Percentiles rank a stretch among this genome's conserved stretches.
These are phyloP conservation scores for Tephrocybe sp. DNA, from an alignment of 768 basidiomycete genomes.

Conservation along the genomic window DNA sequence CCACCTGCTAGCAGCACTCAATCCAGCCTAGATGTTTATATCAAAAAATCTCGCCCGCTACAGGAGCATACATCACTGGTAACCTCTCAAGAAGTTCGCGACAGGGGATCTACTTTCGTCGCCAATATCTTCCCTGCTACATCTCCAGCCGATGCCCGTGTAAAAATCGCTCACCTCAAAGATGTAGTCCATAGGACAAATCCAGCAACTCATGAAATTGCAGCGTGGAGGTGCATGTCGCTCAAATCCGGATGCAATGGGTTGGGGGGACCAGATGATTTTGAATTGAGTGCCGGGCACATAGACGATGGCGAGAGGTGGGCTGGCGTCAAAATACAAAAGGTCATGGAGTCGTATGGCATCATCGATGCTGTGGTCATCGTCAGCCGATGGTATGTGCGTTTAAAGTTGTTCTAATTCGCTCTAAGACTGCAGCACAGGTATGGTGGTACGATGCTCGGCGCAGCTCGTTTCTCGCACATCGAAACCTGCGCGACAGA, in stretches of 20 bases:
- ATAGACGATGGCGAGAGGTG: constrained; percentile 80
- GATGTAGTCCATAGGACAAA: constrained; percentile 54
- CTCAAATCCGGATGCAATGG: constrained; percentile 64
- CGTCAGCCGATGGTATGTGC: constrained; percentile 69
- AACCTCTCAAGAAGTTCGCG: constrained; percentile 72
- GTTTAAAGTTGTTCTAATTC: neutral
- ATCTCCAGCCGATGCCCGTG: constrained; percentile 48
- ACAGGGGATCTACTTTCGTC: constrained; percentile 71
- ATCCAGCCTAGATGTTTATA: constrained; percentile 48
- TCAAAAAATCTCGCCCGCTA: constrained; percentile 40
- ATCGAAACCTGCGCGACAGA: constrained; percentile 75
- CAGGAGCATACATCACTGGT: constrained; percentile 38
- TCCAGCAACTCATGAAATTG: constrained; percentile 68
- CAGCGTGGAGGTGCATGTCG: constrained; percentile 78
- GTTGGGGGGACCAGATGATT: constrained; percentile 71
- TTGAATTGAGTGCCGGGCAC: constrained; percentile 57
- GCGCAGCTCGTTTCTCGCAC: constrained; percentile 72
- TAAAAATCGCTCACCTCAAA: constrained; percentile 49
- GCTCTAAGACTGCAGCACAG: constrained; percentile 29
- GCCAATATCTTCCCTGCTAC: constrained; percentile 59
- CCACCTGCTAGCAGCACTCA: constrained; percentile 2
- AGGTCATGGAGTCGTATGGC: constrained; percentile 66
- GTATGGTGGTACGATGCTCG: constrained; percentile 81
- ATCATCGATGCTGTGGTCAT: constrained; percentile 78
- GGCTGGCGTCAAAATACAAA: constrained; percentile 61